phyloP scores from a whole-genome alignment of 2,329 filamentous ascomycete genomes.

The Pseudodiploospora longispora region DNA sequence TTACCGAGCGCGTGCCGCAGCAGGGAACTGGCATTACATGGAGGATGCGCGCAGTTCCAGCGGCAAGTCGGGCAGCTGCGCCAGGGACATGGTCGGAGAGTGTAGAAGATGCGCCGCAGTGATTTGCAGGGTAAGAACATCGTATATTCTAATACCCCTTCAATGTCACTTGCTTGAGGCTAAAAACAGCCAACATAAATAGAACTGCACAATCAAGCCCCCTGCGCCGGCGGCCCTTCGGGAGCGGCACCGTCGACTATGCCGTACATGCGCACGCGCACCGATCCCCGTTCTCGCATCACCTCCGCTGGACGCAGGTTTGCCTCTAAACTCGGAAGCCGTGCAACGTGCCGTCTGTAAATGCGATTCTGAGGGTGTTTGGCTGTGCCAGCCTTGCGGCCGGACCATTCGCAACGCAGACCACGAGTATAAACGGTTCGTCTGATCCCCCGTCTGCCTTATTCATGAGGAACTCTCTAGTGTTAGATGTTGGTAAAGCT shows the following conservation, averaged over 20 bases:
- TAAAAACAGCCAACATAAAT: constrained; percentile 4
- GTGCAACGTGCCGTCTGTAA: constrained; percentile 49
- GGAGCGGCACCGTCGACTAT: constrained; percentile 74
- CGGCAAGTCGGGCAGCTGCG: constrained; percentile 70
- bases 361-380: constrained; percentile 53
- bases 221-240: constrained; percentile 60
- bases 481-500: not conserved
- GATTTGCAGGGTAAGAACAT: constrained; percentile 66
- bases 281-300: constrained; percentile 52
- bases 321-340: constrained; percentile 42
- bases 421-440: constrained; percentile 49
- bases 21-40: constrained; percentile 51
- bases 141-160: not conserved
- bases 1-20: constrained; percentile 42
- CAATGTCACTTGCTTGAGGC: not conserved
- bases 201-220: constrained; percentile 89
- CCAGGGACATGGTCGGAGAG: constrained; percentile 76
- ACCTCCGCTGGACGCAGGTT: constrained; percentile 34
- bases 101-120: constrained; percentile 71
- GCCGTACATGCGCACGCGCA: constrained; percentile 63
- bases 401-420: constrained; percentile 56
- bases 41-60: constrained; percentile 44
- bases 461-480: not conserved
- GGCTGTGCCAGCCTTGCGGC: constrained; percentile 81
- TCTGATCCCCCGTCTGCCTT: not conserved